Evolutionary conservation across 129 eudicot species (phyloP).

Genomic region (Arctium minus): DNA sequence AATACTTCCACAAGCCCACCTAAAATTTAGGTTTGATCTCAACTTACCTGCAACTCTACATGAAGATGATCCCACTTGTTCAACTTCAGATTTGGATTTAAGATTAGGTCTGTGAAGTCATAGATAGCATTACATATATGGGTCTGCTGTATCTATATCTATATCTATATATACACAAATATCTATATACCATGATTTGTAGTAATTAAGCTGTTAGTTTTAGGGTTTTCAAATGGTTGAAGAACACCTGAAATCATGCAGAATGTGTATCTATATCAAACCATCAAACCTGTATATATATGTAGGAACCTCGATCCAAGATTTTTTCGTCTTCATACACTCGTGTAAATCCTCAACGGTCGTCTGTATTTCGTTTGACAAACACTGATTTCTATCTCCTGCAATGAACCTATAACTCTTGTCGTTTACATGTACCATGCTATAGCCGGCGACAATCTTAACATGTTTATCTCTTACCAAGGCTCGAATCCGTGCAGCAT

Average conservation of each 20-base stretch:
- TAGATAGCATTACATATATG: conserved; percentile 14
- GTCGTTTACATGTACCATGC: conserved; percentile 47
- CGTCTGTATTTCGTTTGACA: conserved; percentile 25
- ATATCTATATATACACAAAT: neutral
- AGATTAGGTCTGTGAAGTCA: conserved; percentile 20
- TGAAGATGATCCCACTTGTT: conserved; percentile 21
- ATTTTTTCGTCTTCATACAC: conserved; percentile 39
- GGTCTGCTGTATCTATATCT: neutral
- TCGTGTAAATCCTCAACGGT: conserved; percentile 43
- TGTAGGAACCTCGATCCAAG: neutral
- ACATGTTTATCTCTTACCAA: conserved; percentile 54
- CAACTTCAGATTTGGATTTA: conserved; percentile 30
- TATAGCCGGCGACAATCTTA: conserved; percentile 59
- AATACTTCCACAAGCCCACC: neutral
- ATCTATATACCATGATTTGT: conserved; percentile 15
- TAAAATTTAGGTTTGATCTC: conserved; percentile 23
- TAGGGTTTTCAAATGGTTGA: neutral
- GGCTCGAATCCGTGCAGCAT: conserved; percentile 58
- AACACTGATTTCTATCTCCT: conserved; percentile 38
- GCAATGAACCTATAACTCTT: conserved; percentile 47
- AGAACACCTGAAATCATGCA: neutral
- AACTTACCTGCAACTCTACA: conserved; percentile 21
- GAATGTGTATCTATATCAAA: neutral
- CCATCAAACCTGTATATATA: neutral
- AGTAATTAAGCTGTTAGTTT: neutral